These are phyloP conservation scores for Phyllosticta citriasiana DNA, from an alignment of 2,329 filamentous ascomycete species.

Conservation along the genomic window DNA sequence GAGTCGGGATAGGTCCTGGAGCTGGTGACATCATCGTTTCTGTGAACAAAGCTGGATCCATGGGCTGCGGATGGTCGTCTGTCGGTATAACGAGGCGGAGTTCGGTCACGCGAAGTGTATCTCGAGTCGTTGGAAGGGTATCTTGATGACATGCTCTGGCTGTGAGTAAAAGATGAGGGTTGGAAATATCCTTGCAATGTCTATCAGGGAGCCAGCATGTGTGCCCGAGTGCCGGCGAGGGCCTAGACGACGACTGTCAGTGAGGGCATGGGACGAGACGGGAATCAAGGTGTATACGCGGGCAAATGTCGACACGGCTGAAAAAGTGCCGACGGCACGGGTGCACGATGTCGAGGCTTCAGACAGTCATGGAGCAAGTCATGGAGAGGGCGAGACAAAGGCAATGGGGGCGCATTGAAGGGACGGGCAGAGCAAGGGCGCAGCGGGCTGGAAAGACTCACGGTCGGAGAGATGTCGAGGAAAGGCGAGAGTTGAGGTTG, in stretches of 20 bases:
- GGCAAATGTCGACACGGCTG: neutral
- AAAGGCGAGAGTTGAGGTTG: neutral
- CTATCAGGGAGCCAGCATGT: constrained; percentile 1
- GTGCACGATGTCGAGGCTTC: neutral
- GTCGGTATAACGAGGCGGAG: constrained; percentile 52
- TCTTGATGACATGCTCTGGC: constrained; percentile 15
- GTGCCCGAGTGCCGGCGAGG: constrained; percentile 1
- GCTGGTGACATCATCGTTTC: constrained; percentile 26
- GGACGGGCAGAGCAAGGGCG: neutral
- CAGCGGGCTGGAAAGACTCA: neutral
- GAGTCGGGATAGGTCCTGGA: constrained; percentile 21
- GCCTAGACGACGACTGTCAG: neutral
- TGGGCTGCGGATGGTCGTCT: constrained; percentile 58
- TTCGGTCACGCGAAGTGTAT: constrained; percentile 33
- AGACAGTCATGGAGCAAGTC: neutral
- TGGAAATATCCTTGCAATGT: neutral
- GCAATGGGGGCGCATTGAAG: neutral
- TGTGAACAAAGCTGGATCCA: constrained; percentile 44
- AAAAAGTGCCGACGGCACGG: neutral
- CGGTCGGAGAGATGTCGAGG: neutral
- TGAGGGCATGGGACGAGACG: neutral
- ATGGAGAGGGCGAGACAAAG: neutral
- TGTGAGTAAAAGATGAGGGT: neutral
- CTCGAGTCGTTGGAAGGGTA: constrained; percentile 9
- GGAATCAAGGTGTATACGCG: neutral